Evolutionary conservation across 139 green algal species (phyloP), one percentile per base, ranked within the genome.

Genomic region (Picochlorum sp.): DNA sequence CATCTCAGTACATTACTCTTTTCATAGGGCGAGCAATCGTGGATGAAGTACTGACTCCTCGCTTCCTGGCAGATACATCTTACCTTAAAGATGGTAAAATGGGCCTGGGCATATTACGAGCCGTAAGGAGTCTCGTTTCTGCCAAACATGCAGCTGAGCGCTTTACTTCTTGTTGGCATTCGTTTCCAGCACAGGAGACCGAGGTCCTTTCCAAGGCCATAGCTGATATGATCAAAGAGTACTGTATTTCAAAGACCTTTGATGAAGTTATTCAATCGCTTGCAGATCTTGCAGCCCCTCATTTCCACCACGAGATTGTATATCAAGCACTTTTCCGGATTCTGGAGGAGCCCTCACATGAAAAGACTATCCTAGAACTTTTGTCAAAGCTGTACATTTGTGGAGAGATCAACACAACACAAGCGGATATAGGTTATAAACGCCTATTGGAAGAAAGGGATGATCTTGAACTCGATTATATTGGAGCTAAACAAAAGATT

Each of bases 1-100:
- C 83, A 0, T 68, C 71, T 3, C 70, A 77, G 57, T 64, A 94
- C 43, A 61, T 96, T 29, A 82, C 80, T 12, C 36, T 69, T 3
- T 74, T 74, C 36, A 33, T 68, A 41, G 64, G 83, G 12, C 70
- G 90, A 8, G 82, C 84, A 5, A 77, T 97, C 28, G 84, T 97
- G n/a, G 90, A 97, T 61, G 90, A 97, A 75, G 72, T 91, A 40
- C 67, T 97, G 57, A 73, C 90, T 8, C 90, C 90, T 0, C 66
- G 68, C 18, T 97, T 91, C 76, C 68, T 97, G 28, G 59, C 68
- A 2, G 57, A 74, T 50, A 72, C 82, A n/a, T 53, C 65, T 7
- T 61, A 55, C 16, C 65, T 95, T 53, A 62, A 61, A 22, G 71
- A 77, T 22, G 68, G 76, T 9, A 75, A 45, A 12, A 60, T 89